Evolutionary conservation across 129 eudicot species (phyloP).

Genomic region (Heracleum sosnowskyi): DNA sequence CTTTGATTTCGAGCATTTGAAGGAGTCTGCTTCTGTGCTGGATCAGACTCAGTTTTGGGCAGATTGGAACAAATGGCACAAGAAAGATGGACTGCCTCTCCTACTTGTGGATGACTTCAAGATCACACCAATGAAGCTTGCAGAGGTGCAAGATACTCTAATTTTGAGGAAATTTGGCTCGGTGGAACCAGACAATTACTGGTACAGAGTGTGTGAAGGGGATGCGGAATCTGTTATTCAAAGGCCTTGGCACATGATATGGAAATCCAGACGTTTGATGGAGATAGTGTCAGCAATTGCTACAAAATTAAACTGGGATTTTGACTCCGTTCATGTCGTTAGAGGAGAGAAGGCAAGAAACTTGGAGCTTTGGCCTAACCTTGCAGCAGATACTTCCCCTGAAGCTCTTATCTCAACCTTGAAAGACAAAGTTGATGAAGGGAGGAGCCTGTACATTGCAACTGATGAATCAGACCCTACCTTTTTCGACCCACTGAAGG

Average conservation of each 20-base stretch:
- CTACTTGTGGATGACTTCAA: constrained; percentile 68
- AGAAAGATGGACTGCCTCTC: constrained; percentile 49
- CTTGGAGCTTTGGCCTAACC: constrained; percentile 72
- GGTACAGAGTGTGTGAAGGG: constrained; percentile 96
- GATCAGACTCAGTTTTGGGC: constrained; percentile 78
- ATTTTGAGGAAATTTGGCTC: constrained; percentile 85
- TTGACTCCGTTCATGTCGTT: constrained; percentile 79
- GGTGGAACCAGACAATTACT: constrained; percentile 87
- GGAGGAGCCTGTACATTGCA: constrained; percentile 71
- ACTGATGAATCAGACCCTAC: constrained; percentile 66
- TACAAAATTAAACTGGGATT: constrained; percentile 81
- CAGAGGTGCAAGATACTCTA: constrained; percentile 49
- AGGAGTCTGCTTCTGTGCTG: constrained; percentile 56
- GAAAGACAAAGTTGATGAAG: constrained; percentile 63
- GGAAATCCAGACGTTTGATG: constrained; percentile 84
- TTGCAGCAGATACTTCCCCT: constrained; percentile 75
- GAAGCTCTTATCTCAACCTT: constrained; percentile 56
- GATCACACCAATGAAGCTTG: constrained; percentile 61
- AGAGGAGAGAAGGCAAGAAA: constrained; percentile 81
- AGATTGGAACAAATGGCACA: constrained; percentile 69
- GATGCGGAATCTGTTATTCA: constrained; percentile 67
- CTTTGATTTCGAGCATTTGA: constrained; percentile 84
- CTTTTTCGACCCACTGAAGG: constrained; percentile 81
- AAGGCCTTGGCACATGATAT: constrained; percentile 81
- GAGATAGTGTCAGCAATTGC: constrained; percentile 75